These are phyloP conservation scores for Limnomonas spitsbergensis DNA, from an alignment of 139 green algal species.

Conservation along the genomic window DNA sequence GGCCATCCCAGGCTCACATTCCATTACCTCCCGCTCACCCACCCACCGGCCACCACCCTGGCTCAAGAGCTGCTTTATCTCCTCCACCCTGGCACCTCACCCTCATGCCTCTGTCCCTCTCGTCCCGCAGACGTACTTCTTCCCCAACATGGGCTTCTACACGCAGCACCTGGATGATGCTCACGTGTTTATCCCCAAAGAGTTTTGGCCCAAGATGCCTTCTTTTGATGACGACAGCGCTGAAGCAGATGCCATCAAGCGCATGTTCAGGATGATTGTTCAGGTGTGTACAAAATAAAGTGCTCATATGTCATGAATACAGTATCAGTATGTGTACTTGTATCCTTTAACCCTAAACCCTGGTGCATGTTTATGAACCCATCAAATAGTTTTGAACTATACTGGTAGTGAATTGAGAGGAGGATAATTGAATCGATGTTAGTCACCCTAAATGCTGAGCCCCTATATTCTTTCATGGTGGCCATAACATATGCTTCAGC, in stretches of 20 bases:
- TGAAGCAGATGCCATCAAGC: conserved; percentile 41
- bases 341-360: background rate
- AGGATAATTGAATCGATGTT: no score
- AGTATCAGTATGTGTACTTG: background rate
- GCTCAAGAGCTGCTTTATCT: no score
- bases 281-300: background rate
- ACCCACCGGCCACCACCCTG: background rate
- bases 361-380: background rate
- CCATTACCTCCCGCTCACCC: no score
- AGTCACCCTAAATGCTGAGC: no score
- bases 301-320: background rate
- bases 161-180: conserved; percentile 38
- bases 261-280: conserved; percentile 37
- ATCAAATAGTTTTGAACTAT: no score
- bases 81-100: no score
- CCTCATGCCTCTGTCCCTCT: no score
- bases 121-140: conserved; percentile 31
- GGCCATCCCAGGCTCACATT: no score
- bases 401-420: no score
- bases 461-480: no score
- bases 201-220: conserved; percentile 32
- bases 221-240: conserved; percentile 29
- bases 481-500: no score
- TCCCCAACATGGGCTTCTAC: conserved; percentile 54
- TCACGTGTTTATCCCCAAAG: conserved; percentile 39